phyloP scores from a whole-genome alignment of 1,284 basidiomycete species.

The Schizophyllum amplum region DNA sequence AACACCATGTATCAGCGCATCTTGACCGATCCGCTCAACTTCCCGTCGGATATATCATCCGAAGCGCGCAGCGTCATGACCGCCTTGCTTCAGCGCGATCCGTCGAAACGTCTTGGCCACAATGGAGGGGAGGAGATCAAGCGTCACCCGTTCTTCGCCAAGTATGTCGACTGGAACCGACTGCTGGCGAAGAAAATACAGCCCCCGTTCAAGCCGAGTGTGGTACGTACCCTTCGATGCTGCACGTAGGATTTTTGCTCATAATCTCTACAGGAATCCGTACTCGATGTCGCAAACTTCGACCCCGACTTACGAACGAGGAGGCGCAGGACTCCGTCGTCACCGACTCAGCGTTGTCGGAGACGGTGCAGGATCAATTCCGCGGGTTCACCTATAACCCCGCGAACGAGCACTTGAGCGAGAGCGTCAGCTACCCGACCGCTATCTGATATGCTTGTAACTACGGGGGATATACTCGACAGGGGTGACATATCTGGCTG shows the following conservation, averaged over 20 bases:
- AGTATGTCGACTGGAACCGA: slow-evolving; percentile 90
- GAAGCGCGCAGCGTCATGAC: slow-evolving; percentile 90
- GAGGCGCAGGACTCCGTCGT: slow-evolving; percentile 92
- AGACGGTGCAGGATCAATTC: slow-evolving; percentile 95
- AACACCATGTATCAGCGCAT: slow-evolving; percentile 99
- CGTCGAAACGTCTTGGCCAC: slow-evolving; percentile 76
- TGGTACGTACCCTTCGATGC: slow-evolving; percentile 46
- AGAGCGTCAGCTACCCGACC: slow-evolving; percentile 59
- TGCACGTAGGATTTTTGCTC: neutral
- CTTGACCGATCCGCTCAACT: slow-evolving; percentile 87
- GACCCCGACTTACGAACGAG: slow-evolving; percentile 94
- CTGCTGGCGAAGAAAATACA: slow-evolving; percentile 93
- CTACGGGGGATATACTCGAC: neutral
- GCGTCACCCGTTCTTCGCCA: slow-evolving; percentile 91
- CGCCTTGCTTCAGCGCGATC: slow-evolving; percentile 85
- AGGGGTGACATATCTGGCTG: too few relatives aligned
- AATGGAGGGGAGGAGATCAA: slow-evolving; percentile 97
- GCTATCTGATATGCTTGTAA: too few relatives aligned
- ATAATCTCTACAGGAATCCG: slow-evolving; percentile 51
- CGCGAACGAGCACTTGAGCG: slow-evolving; percentile 70
- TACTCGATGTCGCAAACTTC: slow-evolving; percentile 84
- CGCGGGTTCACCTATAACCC: slow-evolving; percentile 82
- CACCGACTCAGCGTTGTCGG: slow-evolving; percentile 83
- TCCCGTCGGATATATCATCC: slow-evolving; percentile 83
- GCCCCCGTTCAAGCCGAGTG: slow-evolving; percentile 96